Percentiles rank a stretch among this genome's conserved stretches.
Conservation (phyloP, 1,284 basidiomycete species). For the Pseudozyma tsukubaensis region DNA sequence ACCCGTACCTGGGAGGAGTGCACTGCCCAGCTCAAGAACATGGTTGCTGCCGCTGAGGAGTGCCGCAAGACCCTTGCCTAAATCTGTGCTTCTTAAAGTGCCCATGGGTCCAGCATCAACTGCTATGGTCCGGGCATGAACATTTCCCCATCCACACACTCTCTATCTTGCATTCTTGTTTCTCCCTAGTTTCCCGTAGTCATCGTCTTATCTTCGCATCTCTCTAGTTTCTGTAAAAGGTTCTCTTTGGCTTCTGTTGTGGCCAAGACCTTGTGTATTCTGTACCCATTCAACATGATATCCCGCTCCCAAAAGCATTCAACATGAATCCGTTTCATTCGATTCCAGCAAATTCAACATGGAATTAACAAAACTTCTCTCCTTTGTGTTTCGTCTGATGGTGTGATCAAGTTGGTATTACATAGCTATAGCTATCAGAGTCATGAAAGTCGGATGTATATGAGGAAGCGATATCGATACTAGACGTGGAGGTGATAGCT, state of each 20-base stretch:
- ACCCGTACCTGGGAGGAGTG: slow-evolving; percentile 72
- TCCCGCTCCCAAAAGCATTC: slow-evolving; percentile 52
- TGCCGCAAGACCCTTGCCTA: slow-evolving; percentile 75
- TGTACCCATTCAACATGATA: slow-evolving; percentile 59
- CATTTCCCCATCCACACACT: slow-evolving; percentile 1
- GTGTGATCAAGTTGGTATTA: background rate
- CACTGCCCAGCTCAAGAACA: slow-evolving; percentile 73
- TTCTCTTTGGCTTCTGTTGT: slow-evolving; percentile 14
- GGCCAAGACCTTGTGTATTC: slow-evolving; percentile 33
- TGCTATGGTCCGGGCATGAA: slow-evolving; percentile 24
- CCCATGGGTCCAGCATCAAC: slow-evolving; percentile 37
- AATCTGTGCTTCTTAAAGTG: slow-evolving; percentile 13
- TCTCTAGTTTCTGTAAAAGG: slow-evolving; percentile 17
- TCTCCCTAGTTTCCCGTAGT: slow-evolving; percentile 14
- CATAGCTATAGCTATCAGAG: too few species aligned
- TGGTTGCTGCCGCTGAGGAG: slow-evolving; percentile 77
- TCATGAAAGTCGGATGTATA: too few species aligned
- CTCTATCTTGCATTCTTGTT: slow-evolving; percentile 6
- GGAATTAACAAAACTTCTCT: slow-evolving; percentile 13
- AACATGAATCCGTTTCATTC: slow-evolving; percentile 44
- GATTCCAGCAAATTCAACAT: slow-evolving; percentile 53
- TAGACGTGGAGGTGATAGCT: background rate
- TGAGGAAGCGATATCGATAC: too few species aligned
- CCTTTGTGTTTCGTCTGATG: background rate
- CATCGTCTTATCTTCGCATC: slow-evolving; percentile 28